Evolutionary conservation across 257 asterid genomes (phyloP), one percentile per base, ranked within the genome.

Genomic region (Craterostigma plantagineum): DNA sequence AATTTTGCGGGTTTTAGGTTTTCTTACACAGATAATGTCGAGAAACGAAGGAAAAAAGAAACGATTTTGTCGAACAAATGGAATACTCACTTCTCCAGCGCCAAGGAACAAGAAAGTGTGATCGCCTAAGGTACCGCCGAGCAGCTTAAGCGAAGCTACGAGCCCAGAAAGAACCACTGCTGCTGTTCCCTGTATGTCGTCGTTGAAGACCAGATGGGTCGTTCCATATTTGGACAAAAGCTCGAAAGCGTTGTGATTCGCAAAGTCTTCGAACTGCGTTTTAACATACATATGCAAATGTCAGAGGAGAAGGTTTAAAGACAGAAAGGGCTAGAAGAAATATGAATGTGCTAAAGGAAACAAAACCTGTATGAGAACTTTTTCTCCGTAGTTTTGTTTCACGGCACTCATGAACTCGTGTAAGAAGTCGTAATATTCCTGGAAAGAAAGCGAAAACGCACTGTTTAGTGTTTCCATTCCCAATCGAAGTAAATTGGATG

Each of bases 241-340:
- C 57, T 79, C 90, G 50, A 79, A 79, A 44, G 93, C 93, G 59
- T 79, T 79, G 61, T 79, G 93, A 62, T 79, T 79, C 27, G 90
- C 93, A 41, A 79, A 79, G 71, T 79, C 93, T 66, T 79, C 93
- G 60, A 79, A 79, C 92, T 79, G 75, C 46, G n/a, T n/a, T n/a
- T n/a, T n/a, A 40, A 7, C 3, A 1, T 4, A 4, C 14, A 40
- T 14, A 40, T 8, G 15, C 4, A 2, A 12, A 36, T 9, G 40
- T 40, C 10, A 16, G n/a, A n/a, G 12, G 17, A 14, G 17, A 40
- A 11, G 14, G 12, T 40, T n/a, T 16, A 11, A n/a, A 8, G 9
- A 40, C 16, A n/a, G 45, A 40, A n/a, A 12, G 14, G 16, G 10
- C 45, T 11, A 12, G n/a, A 40, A 3, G 45, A 40, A 40, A 9